A percentile compares a stretch with the other conserved stretches of the same genome.
These are phyloP conservation scores for Arachis hypogaea DNA, from an alignment of 306 rosid genomes.

Conservation along the genomic window DNA sequence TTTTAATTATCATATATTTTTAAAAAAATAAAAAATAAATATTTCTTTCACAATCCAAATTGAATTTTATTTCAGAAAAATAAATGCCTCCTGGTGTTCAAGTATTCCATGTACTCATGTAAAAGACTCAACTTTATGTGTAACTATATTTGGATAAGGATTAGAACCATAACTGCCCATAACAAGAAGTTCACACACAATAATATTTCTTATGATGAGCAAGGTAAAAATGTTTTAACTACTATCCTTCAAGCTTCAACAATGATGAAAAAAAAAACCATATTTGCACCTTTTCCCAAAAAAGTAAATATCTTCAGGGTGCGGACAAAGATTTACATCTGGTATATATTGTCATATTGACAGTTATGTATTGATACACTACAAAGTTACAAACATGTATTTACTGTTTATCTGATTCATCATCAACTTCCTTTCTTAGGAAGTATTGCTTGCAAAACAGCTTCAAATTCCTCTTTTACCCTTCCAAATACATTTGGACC, in stretches of 20 bases:
- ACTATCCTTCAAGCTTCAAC: neutral
- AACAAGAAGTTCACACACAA: too few relatives aligned
- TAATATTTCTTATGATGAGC: neutral
- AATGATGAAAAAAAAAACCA: neutral
- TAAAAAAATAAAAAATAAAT: too few relatives aligned
- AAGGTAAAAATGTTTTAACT: neutral
- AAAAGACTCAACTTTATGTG: too few relatives aligned
- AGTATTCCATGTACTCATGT: too few relatives aligned
- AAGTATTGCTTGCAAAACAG: slow-evolving; percentile 59
- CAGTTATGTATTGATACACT: neutral
- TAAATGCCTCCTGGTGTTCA: too few relatives aligned
- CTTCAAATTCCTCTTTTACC: slow-evolving; percentile 80
- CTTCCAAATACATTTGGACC: slow-evolving; percentile 66
- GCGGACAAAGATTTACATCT: neutral
- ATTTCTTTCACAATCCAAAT: too few relatives aligned
- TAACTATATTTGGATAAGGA: too few relatives aligned
- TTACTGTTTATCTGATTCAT: slow-evolving; percentile 33
- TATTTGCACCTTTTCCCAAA: neutral
- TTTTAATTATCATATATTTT: too few relatives aligned
- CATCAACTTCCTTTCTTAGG: slow-evolving; percentile 51
- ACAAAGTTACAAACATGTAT: slow-evolving; percentile 1
- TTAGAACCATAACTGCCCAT: too few relatives aligned
- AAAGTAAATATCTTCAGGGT: neutral
- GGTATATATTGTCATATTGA: neutral
- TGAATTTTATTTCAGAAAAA: too few relatives aligned